phyloP scores from a whole-genome alignment of 164 flowering plant species.

The Pachysandra terminalis region DNA sequence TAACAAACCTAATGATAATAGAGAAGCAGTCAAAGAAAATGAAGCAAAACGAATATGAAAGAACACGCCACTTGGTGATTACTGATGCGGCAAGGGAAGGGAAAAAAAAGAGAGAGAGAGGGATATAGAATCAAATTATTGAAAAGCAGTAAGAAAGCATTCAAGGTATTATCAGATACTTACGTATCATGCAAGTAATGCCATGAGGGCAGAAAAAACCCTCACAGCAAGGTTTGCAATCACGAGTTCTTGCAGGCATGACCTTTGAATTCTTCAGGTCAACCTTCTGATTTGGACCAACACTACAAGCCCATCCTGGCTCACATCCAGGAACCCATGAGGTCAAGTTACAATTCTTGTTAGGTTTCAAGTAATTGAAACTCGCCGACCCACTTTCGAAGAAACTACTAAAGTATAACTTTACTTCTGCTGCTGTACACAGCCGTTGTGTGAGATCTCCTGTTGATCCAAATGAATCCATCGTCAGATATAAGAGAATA shows the following conservation, averaged over 20 bases:
- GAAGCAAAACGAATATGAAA: too few relatives aligned
- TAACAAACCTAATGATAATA: too few relatives aligned
- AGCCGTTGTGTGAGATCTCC: slow-evolving; percentile 59
- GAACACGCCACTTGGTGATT: too few relatives aligned
- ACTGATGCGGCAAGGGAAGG: too few relatives aligned
- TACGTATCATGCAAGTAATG: slow-evolving; percentile 97
- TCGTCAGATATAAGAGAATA: slow-evolving; percentile 12
- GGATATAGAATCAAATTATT: not conserved
- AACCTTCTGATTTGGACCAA: slow-evolving; percentile 32
- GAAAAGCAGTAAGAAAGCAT: not conserved
- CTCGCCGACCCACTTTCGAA: slow-evolving; percentile 28
- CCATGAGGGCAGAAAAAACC: slow-evolving; percentile 97
- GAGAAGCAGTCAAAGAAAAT: too few relatives aligned
- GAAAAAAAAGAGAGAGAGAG: too few relatives aligned
- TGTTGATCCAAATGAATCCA: slow-evolving; percentile 17
- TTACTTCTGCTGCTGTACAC: slow-evolving; percentile 87
- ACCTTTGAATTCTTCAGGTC: slow-evolving; percentile 45
- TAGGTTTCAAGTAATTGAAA: slow-evolving; percentile 54
- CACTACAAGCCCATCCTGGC: slow-evolving; percentile 94
- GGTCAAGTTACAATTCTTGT: slow-evolving; percentile 81
- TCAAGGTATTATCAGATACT: slow-evolving; percentile 25
- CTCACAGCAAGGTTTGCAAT: slow-evolving; percentile 74
- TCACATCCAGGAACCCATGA: slow-evolving; percentile 90
- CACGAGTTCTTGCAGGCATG: slow-evolving; percentile 50
- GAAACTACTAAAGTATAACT: slow-evolving; percentile 57